A percentile compares a stretch with the other conserved stretches of the same genome.
Conservation (phyloP, 2,329 filamentous ascomycete species). For the Nigrograna mackinnonii region DNA sequence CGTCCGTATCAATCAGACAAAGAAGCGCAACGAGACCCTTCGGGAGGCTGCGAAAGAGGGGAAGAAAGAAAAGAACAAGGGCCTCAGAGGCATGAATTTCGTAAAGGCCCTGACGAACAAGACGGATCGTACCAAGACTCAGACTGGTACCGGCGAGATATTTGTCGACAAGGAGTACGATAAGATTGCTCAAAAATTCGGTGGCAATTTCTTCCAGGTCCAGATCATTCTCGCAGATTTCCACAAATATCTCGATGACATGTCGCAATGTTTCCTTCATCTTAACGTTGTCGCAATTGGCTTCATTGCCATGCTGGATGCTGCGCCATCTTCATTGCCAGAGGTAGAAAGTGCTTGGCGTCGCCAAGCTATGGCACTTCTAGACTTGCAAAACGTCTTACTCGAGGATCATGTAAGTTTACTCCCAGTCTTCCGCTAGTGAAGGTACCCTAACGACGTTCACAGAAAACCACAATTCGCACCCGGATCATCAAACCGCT, state of each 20-base stretch:
- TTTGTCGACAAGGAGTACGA: constrained; percentile 83
- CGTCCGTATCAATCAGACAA: constrained; percentile 84
- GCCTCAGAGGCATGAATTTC: constrained; percentile 44
- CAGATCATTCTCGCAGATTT: constrained; percentile 93
- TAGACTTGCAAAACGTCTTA: constrained; percentile 81
- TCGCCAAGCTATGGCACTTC: constrained; percentile 83
- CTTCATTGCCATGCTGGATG: constrained; percentile 79
- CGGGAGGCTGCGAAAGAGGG: constrained; percentile 36
- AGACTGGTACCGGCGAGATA: constrained; percentile 63
- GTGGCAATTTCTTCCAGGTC: constrained; percentile 87
- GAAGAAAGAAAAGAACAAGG: constrained; percentile 39
- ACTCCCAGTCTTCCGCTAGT: neutral
- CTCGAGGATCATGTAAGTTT: constrained; percentile 79
- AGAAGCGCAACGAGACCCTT: constrained; percentile 91
- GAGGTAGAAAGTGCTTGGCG: constrained; percentile 95
- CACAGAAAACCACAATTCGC: constrained; percentile 66
- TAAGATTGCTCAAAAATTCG: constrained; percentile 81
- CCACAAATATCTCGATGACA: constrained; percentile 87
- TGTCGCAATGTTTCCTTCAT: constrained; percentile 77
- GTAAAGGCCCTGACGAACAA: constrained; percentile 89
- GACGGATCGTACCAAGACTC: constrained; percentile 79
- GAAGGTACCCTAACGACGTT: constrained; percentile 11
- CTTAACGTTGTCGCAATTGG: constrained; percentile 80
- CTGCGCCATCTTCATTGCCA: constrained; percentile 63
- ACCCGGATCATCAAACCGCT: constrained; percentile 86